A percentile compares a stretch with the other conserved stretches of the same genome.
These are phyloP conservation scores for Pseudognaphalium luteoalbum DNA, from an alignment of 129 eudicot genomes.

Conservation along the genomic window DNA sequence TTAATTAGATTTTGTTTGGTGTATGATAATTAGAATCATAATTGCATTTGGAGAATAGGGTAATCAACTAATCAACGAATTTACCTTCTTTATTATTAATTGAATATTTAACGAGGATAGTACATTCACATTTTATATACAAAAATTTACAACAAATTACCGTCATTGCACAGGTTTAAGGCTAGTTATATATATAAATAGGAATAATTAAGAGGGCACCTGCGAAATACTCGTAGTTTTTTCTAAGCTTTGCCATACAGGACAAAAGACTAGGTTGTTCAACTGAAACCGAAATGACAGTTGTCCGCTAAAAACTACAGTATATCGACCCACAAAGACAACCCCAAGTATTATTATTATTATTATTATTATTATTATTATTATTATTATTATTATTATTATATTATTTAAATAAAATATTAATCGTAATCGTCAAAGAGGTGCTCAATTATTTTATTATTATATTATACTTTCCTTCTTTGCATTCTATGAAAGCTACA, in stretches of 20 bases:
- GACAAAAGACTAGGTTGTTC: not conserved
- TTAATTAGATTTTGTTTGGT: no score
- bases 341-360: not conserved
- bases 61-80: no score
- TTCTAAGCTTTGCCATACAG: not conserved
- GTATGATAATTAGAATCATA: no score
- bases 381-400: not conserved
- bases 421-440: no score
- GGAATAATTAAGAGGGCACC: not conserved
- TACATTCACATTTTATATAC: no score
- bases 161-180: no score
- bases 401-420: not conserved
- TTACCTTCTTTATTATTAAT: no score
- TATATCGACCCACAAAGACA: not conserved
- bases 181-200: no score
- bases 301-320: constrained; percentile 13
- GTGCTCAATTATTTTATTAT: not conserved
- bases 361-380: not conserved
- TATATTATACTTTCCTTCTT: not conserved
- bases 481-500: not conserved
- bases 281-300: not conserved
- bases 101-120: no score
- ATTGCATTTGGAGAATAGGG: no score
- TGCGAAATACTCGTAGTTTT: not conserved
- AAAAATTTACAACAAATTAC: no score